Conservation (phyloP, 129 eudicot species). For the Chrysanthemum makinoi region DNA sequence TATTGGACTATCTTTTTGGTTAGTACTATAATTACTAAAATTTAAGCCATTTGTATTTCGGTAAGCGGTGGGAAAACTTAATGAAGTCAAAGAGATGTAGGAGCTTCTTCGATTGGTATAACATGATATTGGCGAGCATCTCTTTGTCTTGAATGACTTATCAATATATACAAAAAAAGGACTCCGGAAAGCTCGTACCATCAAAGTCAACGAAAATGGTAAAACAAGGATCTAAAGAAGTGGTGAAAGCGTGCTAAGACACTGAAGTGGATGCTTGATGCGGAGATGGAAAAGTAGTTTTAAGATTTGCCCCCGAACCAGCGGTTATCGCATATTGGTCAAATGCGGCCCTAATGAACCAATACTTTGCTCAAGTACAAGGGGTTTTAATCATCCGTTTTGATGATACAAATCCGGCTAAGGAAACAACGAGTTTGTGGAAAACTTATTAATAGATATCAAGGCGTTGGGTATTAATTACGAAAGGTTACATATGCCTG, state of each 20-base stretch:
- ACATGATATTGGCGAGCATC: constrained; percentile 49
- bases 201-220: constrained; percentile 36
- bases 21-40: too few species aligned
- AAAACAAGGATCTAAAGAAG: constrained; percentile 26
- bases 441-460: too few species aligned
- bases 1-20: too few species aligned
- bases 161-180: constrained; percentile 43
- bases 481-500: too few species aligned
- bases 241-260: constrained; percentile 34
- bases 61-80: constrained; percentile 78
- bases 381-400: constrained; percentile 18
- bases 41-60: constrained; percentile 37
- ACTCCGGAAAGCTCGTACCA: constrained; percentile 32
- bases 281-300: constrained; percentile 76
- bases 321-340: constrained; percentile 86
- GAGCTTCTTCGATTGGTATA: constrained; percentile 69
- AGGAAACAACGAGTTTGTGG: too few species aligned
- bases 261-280: constrained; percentile 68
- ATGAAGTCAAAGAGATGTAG: constrained; percentile 63
- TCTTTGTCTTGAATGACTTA: constrained; percentile 39
- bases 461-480: too few species aligned
- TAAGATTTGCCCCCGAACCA: constrained; percentile 89
- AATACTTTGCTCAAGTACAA: constrained; percentile 68
- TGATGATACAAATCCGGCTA: too few species aligned
- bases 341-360: constrained; percentile 75